phyloP scores from a whole-genome alignment of 768 basidiomycete species.

The Polyporus arcularius region DNA sequence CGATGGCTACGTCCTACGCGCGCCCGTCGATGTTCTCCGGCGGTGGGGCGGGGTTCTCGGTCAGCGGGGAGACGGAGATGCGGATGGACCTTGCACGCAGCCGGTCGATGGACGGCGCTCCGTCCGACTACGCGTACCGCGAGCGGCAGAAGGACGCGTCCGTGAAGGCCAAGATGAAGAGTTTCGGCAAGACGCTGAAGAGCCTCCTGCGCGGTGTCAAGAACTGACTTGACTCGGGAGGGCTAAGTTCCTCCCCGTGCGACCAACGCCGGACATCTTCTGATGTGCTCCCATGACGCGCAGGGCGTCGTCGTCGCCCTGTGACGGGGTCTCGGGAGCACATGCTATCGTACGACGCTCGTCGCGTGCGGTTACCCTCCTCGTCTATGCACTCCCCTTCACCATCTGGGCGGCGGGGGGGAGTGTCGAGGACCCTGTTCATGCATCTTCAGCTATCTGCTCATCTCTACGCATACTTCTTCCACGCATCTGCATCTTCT shows the following conservation, averaged over 20 bases:
- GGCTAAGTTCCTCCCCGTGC: too few species aligned
- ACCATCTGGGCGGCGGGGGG: too few species aligned
- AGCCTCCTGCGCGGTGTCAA: conserved; percentile 17
- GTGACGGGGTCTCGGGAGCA: too few species aligned
- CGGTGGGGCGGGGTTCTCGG: conserved; percentile 24
- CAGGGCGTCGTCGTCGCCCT: too few species aligned
- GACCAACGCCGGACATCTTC: too few species aligned
- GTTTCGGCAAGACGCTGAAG: conserved; percentile 27
- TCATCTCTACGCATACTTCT: not conserved
- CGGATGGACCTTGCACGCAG: conserved; percentile 29
- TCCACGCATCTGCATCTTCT: not conserved
- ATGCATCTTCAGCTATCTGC: not conserved
- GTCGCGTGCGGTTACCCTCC: too few species aligned
- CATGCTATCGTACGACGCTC: too few species aligned
- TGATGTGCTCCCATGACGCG: too few species aligned
- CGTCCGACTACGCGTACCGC: conserved; percentile 18
- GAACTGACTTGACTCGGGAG: not conserved
- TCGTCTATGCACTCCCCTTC: too few species aligned
- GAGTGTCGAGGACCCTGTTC: too few species aligned
- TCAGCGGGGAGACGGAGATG: conserved; percentile 32
- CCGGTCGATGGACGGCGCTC: conserved; percentile 22
- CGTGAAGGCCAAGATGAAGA: conserved; percentile 25
- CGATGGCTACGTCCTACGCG: conserved; percentile 5
- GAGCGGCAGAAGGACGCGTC: conserved; percentile 14
- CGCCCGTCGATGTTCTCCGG: conserved; percentile 8